Percentiles rank a stretch among this genome's conserved stretches.
Conservation (phyloP, 148 eudicot genomes). For the Drosera capensis region DNA sequence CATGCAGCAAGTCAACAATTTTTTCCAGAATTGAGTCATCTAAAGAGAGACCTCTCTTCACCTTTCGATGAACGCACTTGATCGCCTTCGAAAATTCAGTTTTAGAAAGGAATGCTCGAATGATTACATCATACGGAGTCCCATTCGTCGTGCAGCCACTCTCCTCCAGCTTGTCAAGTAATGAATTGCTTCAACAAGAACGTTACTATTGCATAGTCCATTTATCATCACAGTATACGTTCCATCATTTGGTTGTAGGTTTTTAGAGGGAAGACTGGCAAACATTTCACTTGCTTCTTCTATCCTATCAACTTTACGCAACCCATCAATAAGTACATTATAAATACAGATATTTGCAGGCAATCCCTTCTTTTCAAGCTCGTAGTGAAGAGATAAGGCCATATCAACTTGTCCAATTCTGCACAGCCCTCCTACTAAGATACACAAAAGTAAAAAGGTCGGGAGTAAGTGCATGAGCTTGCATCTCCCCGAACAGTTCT, state of each 20-base stretch:
- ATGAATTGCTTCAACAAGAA: constrained; percentile 3
- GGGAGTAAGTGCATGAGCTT: not conserved
- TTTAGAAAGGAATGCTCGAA: constrained; percentile 1
- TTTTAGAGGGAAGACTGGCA: not conserved
- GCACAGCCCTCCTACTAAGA: constrained; percentile 2
- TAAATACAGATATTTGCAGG: not conserved
- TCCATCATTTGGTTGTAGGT: not conserved
- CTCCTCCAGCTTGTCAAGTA: constrained; percentile 6
- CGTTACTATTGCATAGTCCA: not conserved
- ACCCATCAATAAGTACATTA: constrained; percentile 5
- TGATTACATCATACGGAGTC: constrained; percentile 2
- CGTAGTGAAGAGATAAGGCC: not conserved
- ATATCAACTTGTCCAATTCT: constrained; percentile 1
- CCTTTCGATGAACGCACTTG: too few relatives aligned
- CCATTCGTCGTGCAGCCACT: constrained; percentile 6
- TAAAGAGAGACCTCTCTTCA: too few relatives aligned
- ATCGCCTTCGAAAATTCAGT: not conserved
- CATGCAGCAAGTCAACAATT: too few relatives aligned
- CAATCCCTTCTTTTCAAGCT: not conserved
- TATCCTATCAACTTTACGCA: not conserved
- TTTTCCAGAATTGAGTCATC: too few relatives aligned
- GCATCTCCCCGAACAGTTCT: constrained; percentile 5
- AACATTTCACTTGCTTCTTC: not conserved
- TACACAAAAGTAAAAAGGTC: not conserved
- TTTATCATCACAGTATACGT: constrained; percentile 3